Base-by-base conservation (phyloP, 352 stramenopile species). In the Blastocystis sp. region DNA sequence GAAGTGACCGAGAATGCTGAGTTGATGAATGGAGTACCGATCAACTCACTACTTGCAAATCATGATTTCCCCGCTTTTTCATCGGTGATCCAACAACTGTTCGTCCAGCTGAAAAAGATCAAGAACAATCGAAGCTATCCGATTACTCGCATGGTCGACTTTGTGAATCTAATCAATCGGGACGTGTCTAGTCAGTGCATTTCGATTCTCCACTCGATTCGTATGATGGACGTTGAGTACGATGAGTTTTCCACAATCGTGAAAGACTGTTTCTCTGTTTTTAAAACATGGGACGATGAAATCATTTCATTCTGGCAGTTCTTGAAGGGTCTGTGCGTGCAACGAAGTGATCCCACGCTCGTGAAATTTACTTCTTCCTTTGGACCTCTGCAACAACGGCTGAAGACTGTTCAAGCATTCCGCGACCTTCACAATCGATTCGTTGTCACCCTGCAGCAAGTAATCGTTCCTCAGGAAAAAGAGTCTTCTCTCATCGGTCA, bases 361-460 rank as follows among this genome's bases (percentile, higher is more conserved):
- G 6, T 73, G 43, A 39, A n/a, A 39, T 56, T 53, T 5, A 94
- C 95, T 69, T 94, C 94, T 70, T 93, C 91, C 0, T 93, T 96
- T 73, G 91, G 91, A 0, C 92, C 92, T 4, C 93, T 98, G 56
- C 93, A 97, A 91, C 93, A 96, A 61, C 92, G 95, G 11, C 87
- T 98, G 47, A 63, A 93, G 13, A 94, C 97, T 75, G 89, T 98
- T 2, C 90, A 94, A 56, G 93, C 95, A 43, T 98, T 98, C 84
- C 92, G 95, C 62, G 92, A 95, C 69, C 92, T 96, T 89, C 95
- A 98, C 76, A 92, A 97, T 54, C 95, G 95, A 64, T 90, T 98
- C 50, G 91, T 94, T 41, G 92, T 91, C 59, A 94, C 97, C 2
- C 90, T 98, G 18, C 92, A 93, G 18, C 92, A 91, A 34, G 91